These are phyloP conservation scores for Leccinum subgranulosum DNA, from an alignment of 768 basidiomycete species.

Conservation along the genomic window DNA sequence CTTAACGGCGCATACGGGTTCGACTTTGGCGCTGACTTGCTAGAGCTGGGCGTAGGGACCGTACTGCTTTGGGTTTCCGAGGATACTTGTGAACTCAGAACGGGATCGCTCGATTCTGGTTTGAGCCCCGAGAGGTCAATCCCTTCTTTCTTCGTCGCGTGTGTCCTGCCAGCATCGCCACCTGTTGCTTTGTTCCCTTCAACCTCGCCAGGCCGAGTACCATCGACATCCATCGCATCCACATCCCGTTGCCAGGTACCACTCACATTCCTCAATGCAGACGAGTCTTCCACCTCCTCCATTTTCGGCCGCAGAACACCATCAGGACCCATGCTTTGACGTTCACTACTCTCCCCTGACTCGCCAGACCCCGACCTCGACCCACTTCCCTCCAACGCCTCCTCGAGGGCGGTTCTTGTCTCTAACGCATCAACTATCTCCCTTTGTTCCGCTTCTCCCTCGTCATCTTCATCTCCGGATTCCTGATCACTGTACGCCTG, in stretches of 20 bases:
- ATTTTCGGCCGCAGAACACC: constrained; percentile 42
- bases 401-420: constrained; percentile 50
- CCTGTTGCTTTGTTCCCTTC: constrained; percentile 21
- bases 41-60: constrained; percentile 11
- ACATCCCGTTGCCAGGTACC: constrained; percentile 16
- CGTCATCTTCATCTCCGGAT: constrained; percentile 59
- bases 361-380: constrained; percentile 27
- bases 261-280: constrained; percentile 32
- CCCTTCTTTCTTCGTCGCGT: constrained; percentile 27
- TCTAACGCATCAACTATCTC: constrained; percentile 61
- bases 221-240: constrained; percentile 37
- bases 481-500: constrained; percentile 28
- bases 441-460: constrained; percentile 53
- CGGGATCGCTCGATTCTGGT: constrained; percentile 52
- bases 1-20: constrained; percentile 56
- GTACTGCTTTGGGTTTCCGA: constrained; percentile 33
- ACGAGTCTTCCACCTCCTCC: constrained; percentile 58
- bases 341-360: constrained; percentile 36
- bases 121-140: constrained; percentile 44
- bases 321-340: constrained; percentile 26
- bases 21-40: constrained; percentile 42
- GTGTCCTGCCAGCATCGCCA: constrained; percentile 10
- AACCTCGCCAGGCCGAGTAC: constrained; percentile 16
- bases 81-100: constrained; percentile 41
- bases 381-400: constrained; percentile 46